Conservation (phyloP, 1,284 basidiomycete species). For the Schizopora paradoxa region DNA sequence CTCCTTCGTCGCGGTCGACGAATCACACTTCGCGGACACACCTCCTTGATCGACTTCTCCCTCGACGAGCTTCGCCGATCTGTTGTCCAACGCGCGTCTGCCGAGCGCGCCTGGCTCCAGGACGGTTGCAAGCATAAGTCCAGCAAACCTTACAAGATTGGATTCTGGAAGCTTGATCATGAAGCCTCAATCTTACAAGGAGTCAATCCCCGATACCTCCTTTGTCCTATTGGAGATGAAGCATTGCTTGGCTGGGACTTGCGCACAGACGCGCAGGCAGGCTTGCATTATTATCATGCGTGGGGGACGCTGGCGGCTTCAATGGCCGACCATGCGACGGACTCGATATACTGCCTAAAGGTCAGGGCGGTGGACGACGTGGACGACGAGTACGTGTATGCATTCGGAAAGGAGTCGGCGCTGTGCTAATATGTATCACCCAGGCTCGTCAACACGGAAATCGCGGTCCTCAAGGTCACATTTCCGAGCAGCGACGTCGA, state of each 20-base stretch:
- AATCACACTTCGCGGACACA: slow-evolving; percentile 11
- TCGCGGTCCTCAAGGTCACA: background rate
- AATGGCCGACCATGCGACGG: slow-evolving; percentile 15
- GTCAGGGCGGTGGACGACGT: no score
- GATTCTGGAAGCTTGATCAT: slow-evolving; percentile 12
- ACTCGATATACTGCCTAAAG: slow-evolving; percentile 18
- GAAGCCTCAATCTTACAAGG: slow-evolving; percentile 17
- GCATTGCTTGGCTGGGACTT: slow-evolving; percentile 15
- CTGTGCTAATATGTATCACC: slow-evolving; percentile 11
- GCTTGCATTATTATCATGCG: slow-evolving; percentile 13
- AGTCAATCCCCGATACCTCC: slow-evolving; percentile 15
- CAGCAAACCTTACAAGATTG: slow-evolving; percentile 2
- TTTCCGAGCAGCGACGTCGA: slow-evolving; percentile 7
- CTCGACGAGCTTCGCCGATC: slow-evolving; percentile 8
- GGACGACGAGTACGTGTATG: no score
- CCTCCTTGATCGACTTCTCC: slow-evolving; percentile 11
- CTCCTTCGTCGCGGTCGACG: slow-evolving; percentile 15
- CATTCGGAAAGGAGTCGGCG: slow-evolving; percentile 13
- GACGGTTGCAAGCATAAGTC: slow-evolving; percentile 3
- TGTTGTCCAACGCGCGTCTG: slow-evolving; percentile 10
- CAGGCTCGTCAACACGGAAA: background rate
- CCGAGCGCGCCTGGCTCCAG: slow-evolving; percentile 12
- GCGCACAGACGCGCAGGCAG: slow-evolving; percentile 6
- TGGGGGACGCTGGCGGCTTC: slow-evolving; percentile 10
- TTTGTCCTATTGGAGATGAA: slow-evolving; percentile 13